Evolutionary conservation across 163 green algal species (phyloP).

Genomic region (Coccomyxa subellipsoidea): DNA sequence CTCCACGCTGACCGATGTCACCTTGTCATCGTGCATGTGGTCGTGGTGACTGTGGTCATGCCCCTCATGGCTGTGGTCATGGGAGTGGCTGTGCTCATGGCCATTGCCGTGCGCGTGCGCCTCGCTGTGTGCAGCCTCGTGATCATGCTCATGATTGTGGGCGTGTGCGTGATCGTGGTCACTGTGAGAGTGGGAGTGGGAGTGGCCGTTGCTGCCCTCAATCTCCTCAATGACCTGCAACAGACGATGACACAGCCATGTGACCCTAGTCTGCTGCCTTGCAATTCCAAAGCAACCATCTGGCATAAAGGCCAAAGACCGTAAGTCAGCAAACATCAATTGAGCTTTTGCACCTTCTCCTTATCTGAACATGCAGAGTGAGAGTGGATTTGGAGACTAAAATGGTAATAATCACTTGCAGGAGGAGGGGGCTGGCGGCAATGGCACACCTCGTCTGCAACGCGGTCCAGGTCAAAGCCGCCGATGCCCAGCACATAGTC

Average conservation of each 20-base stretch:
- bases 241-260: not conserved
- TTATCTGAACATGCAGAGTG: not conserved
- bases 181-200: slow-evolving; percentile 3
- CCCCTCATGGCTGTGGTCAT: slow-evolving; percentile 26
- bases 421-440: not conserved
- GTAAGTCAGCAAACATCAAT: too few relatives aligned
- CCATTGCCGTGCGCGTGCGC: slow-evolving; percentile 23
- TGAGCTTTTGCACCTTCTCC: too few relatives aligned
- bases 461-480: slow-evolving; percentile 86
- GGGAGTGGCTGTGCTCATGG: slow-evolving; percentile 42
- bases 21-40: slow-evolving; percentile 62
- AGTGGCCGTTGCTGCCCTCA: not conserved
- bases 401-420: not conserved
- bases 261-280: too few relatives aligned
- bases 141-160: slow-evolving; percentile 8
- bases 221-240: not conserved
- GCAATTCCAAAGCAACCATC: too few relatives aligned
- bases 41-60: slow-evolving; percentile 28
- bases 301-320: too few relatives aligned
- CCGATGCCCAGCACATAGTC: slow-evolving; percentile 89
- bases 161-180: not conserved
- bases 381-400: not conserved
- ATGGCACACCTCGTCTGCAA: slow-evolving; percentile 41
- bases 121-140: slow-evolving; percentile 27
- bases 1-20: slow-evolving; percentile 50